phyloP scores from a whole-genome alignment of 352 stramenopile genomes.

The Pilasporangium apinafurcum region DNA sequence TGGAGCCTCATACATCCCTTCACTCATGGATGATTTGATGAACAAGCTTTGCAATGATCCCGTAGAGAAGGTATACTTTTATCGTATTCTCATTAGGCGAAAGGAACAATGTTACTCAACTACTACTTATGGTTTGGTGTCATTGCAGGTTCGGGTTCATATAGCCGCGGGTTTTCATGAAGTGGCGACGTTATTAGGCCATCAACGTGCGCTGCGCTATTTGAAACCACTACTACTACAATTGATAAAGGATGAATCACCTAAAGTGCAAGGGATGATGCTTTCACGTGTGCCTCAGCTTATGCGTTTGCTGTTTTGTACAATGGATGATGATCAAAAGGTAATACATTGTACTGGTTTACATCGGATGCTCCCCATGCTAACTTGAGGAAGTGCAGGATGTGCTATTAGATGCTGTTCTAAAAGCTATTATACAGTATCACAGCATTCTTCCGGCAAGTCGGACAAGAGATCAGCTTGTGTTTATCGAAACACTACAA shows the following conservation, averaged over 20 bases:
- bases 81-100: background rate
- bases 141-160: conserved; percentile 45
- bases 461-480: conserved; percentile 62
- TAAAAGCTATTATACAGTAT: conserved; percentile 72
- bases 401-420: conserved; percentile 36
- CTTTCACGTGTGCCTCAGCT: conserved; percentile 47
- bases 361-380: background rate
- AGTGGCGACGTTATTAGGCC: conserved; percentile 52
- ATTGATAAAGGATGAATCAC: conserved; percentile 61
- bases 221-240: conserved; percentile 47
- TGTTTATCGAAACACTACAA: conserved; percentile 56
- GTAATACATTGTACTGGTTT: conserved; percentile 12
- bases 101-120: background rate
- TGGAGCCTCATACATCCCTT: conserved; percentile 35
- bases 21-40: conserved; percentile 71
- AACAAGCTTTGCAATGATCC: conserved; percentile 47
- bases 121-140: background rate
- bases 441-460: conserved; percentile 58
- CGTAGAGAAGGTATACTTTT: conserved; percentile 28
- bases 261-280: conserved; percentile 52
- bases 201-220: conserved; percentile 53
- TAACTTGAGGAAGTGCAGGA: conserved; percentile 12
- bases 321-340: conserved; percentile 63
- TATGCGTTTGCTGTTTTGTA: conserved; percentile 38
- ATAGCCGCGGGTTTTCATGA: conserved; percentile 71